Evolutionary conservation across 192 early-diverging fungal genomes (phyloP).

Genomic region (Coemansia sp.): DNA sequence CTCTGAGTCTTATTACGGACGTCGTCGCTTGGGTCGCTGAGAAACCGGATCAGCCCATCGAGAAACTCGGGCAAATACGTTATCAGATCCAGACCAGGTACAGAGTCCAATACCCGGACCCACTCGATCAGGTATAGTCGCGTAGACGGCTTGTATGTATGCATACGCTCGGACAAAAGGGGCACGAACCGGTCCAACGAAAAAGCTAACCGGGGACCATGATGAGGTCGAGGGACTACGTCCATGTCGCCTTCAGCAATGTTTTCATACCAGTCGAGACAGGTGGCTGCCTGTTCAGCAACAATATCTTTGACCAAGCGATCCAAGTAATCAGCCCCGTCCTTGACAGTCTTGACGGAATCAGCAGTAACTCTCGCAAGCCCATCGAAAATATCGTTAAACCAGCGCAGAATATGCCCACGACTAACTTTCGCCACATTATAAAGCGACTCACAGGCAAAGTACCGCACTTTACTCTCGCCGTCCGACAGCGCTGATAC

Average conservation of each 20-base stretch:
- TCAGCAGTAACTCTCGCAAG: constrained; percentile 88
- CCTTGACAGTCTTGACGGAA: constrained; percentile 88
- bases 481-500: constrained; percentile 90
- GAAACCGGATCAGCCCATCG: constrained; percentile 86
- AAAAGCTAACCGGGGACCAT: constrained; percentile 64
- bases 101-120: constrained; percentile 88
- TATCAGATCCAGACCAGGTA: constrained; percentile 94
- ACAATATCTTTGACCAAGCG: constrained; percentile 97
- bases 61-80: constrained; percentile 92
- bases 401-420: constrained; percentile 84
- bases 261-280: constrained; percentile 56
- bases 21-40: constrained; percentile 89
- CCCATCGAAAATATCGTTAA: constrained; percentile 98
- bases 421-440: constrained; percentile 97
- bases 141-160: constrained; percentile 86
- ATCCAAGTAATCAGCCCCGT: constrained; percentile 92
- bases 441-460: constrained; percentile 98
- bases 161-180: constrained; percentile 88
- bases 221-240: no score
- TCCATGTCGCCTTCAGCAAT: constrained; percentile 4
- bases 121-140: constrained; percentile 95
- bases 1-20: constrained; percentile 81
- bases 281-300: constrained; percentile 83
- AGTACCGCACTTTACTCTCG: constrained; percentile 94
- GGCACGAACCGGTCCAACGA: constrained; percentile 94